These are phyloP conservation scores for Castanea crenata DNA, from an alignment of 306 rosid species.

Conservation along the genomic window DNA sequence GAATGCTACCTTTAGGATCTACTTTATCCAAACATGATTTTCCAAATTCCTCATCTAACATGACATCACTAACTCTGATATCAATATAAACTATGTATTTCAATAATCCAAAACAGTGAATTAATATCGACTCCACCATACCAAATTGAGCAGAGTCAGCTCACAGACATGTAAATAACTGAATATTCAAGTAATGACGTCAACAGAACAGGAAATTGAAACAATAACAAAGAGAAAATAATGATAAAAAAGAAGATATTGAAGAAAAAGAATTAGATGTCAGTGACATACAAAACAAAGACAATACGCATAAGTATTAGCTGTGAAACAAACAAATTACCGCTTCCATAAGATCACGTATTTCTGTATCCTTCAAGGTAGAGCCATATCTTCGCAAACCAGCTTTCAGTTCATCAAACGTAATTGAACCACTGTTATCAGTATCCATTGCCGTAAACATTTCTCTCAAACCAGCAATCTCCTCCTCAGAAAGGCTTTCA, in stretches of 20 bases:
- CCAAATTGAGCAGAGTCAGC: background rate
- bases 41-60: background rate
- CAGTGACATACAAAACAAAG: background rate
- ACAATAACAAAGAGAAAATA: background rate
- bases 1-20: background rate
- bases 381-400: conserved; percentile 95
- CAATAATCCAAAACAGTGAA: background rate
- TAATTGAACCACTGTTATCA: conserved; percentile 91
- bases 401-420: conserved; percentile 96
- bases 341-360: conserved; percentile 96
- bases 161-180: background rate
- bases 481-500: conserved; percentile 95
- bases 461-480: conserved; percentile 95
- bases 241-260: background rate
- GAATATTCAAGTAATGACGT: background rate
- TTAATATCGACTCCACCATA: background rate
- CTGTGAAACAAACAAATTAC: conserved; percentile 41
- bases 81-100: background rate
- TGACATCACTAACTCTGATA: background rate
- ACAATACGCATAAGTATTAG: background rate
- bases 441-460: conserved; percentile 95
- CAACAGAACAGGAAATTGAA: background rate
- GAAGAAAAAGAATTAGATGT: background rate
- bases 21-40: background rate
- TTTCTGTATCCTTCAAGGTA: conserved; percentile 85